phyloP scores from a whole-genome alignment of 106 monocot species.

The Hemerocallis citrina region DNA sequence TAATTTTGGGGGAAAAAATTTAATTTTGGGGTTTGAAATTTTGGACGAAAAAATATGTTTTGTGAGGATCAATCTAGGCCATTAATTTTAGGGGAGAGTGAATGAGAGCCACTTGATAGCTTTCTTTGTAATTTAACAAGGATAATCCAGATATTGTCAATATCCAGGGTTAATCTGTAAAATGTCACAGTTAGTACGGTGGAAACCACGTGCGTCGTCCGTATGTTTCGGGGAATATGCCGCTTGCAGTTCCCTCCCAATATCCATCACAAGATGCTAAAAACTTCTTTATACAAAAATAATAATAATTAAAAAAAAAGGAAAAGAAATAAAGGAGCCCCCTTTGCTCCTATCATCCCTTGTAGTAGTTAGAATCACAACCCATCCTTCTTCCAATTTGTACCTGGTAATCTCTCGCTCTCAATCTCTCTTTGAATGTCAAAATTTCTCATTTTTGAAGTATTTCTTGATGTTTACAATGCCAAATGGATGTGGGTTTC shows the following conservation, averaged over 20 bases:
- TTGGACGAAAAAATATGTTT: no score
- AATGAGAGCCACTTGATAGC: no score
- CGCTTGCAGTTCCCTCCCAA: conserved; percentile 7
- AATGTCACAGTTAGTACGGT: no score
- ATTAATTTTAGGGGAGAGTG: no score
- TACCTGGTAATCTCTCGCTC: neutral
- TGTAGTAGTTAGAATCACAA: no score
- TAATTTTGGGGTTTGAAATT: no score
- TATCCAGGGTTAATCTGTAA: no score
- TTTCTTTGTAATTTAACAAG: no score
- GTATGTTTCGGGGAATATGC: conserved; percentile 13
- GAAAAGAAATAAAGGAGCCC: neutral
- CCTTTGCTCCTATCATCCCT: neutral
- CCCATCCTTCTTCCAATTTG: neutral
- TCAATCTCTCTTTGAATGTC: neutral
- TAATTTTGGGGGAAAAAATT: no score
- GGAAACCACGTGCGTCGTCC: conserved; percentile 2
- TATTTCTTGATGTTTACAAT: neutral
- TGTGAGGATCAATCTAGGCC: no score
- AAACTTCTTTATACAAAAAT: neutral
- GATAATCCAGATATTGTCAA: no score
- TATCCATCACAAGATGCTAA: conserved; percentile 4
- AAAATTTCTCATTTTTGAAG: neutral
- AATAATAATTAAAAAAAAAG: neutral
- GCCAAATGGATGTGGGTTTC: neutral